Percentiles rank a stretch among this genome's conserved stretches.
phyloP scores from a whole-genome alignment of 345 rosid species.

The Brassica incana region DNA sequence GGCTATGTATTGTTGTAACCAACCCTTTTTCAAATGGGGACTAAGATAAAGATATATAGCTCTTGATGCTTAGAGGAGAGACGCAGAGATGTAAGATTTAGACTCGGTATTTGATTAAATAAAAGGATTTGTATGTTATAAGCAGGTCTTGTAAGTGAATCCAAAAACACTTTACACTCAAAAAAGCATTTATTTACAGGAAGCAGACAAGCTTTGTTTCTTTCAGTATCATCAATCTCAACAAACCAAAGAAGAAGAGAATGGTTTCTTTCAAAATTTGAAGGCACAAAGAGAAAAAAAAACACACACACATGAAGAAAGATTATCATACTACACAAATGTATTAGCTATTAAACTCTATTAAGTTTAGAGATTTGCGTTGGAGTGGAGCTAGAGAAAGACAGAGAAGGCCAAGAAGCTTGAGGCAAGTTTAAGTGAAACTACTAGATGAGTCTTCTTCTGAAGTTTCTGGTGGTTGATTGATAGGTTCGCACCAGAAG shows the following conservation, averaged over 20 bases:
- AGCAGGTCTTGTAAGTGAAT: neutral
- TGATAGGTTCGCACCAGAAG: conserved; percentile 80
- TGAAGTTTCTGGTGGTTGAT: conserved; percentile 73
- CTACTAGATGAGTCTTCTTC: conserved; percentile 61
- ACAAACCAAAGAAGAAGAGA: conserved; percentile 17
- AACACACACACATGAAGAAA: neutral
- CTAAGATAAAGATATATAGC: neutral
- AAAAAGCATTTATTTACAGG: conserved; percentile 23
- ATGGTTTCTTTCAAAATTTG: conserved; percentile 27
- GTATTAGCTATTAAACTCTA: conserved; percentile 39
- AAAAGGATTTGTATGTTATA: conserved; percentile 2
- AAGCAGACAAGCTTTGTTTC: conserved; percentile 22
- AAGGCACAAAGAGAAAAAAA: conserved; percentile 3
- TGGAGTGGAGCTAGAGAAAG: conserved; percentile 31
- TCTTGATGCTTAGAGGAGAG: conserved; percentile 2
- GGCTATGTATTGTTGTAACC: conserved; percentile 8
- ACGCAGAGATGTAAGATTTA: neutral
- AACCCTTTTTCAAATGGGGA: neutral
- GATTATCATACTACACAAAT: conserved; percentile 10
- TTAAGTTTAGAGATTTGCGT: conserved; percentile 43
- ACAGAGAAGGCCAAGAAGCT: conserved; percentile 9
- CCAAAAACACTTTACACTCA: neutral
- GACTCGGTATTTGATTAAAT: neutral
- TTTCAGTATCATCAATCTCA: conserved; percentile 20
- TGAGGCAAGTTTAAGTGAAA: neutral